Percentiles rank a stretch among this genome's conserved stretches.
Conservation (phyloP, 352 stramenopile species). For the Globisporangium viniferum region DNA sequence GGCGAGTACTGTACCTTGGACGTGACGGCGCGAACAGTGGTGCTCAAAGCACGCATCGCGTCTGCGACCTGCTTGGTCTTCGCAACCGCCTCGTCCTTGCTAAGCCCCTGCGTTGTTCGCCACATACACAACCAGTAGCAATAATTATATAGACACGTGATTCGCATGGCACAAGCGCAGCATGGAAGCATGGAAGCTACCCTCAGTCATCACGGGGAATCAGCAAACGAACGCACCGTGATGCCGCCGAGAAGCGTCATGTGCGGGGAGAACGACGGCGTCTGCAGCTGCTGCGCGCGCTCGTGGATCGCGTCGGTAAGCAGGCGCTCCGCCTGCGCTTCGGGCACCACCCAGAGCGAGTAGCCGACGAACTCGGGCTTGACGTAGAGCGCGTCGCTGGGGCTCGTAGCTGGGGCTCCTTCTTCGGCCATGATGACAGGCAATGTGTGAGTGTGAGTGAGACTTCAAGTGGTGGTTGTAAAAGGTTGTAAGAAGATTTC, state of each 20-base stretch:
- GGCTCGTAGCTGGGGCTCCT: neutral
- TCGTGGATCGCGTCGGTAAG: constrained; percentile 34
- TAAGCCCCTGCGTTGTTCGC: constrained; percentile 21
- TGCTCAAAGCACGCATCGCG: constrained; percentile 25
- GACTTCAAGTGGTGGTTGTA: too few relatives aligned
- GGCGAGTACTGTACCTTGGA: constrained; percentile 37
- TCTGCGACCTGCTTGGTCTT: constrained; percentile 39
- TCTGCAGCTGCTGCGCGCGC: constrained; percentile 34
- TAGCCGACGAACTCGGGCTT: constrained; percentile 48
- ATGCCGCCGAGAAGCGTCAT: constrained; percentile 58
- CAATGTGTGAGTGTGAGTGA: neutral
- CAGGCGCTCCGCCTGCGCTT: constrained; percentile 15
- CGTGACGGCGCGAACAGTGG: constrained; percentile 36
- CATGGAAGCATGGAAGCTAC: too few relatives aligned
- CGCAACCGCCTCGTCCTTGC: constrained; percentile 20
- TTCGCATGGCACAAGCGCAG: too few relatives aligned
- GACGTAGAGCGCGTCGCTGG: constrained; percentile 24
- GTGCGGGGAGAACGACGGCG: constrained; percentile 46
- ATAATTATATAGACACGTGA: too few relatives aligned
- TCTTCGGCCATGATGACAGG: neutral
- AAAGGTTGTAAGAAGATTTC: too few relatives aligned
- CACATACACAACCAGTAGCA: too few relatives aligned
- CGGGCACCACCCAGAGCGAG: constrained; percentile 56
- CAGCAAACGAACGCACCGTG: constrained; percentile 22
- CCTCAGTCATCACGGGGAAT: too few relatives aligned